Percentiles rank a stretch among this genome's conserved stretches.
phyloP scores from a whole-genome alignment of 108 stramenopile species.

The Thalassiosira profunda region DNA sequence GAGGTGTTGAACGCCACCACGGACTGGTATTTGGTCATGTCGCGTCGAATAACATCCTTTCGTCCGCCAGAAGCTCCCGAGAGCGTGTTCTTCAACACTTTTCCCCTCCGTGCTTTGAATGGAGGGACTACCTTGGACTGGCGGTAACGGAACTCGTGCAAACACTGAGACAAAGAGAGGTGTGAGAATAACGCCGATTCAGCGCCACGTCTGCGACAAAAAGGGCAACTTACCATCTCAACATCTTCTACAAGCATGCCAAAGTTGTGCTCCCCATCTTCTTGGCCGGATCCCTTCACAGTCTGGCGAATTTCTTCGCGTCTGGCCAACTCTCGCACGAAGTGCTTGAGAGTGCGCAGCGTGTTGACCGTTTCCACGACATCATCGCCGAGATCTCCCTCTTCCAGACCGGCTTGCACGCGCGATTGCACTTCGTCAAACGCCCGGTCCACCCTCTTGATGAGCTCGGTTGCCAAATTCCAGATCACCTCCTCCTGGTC shows the following conservation, averaged over 20 bases:
- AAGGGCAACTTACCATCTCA: slow-evolving; percentile 33
- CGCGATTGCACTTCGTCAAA: slow-evolving; percentile 39
- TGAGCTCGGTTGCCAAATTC: slow-evolving; percentile 66
- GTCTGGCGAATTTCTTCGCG: slow-evolving; percentile 28
- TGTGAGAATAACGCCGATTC: no score
- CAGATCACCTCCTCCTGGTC: slow-evolving; percentile 79
- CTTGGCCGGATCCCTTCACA: slow-evolving; percentile 35
- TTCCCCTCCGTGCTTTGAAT: slow-evolving; percentile 43
- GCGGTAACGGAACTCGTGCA: slow-evolving; percentile 78
- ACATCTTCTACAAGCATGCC: slow-evolving; percentile 60
- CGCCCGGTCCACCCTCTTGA: slow-evolving; percentile 50
- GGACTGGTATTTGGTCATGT: slow-evolving; percentile 40
- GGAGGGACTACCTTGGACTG: slow-evolving; percentile 31
- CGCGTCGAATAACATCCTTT: slow-evolving; percentile 35
- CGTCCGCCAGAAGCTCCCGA: slow-evolving; percentile 5
- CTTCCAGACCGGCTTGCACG: slow-evolving; percentile 15
- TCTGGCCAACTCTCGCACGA: slow-evolving; percentile 58
- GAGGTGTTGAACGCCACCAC: slow-evolving; percentile 42
- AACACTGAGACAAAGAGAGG: slow-evolving; percentile 18
- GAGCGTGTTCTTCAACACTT: slow-evolving; percentile 43
- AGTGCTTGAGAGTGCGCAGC: slow-evolving; percentile 53
- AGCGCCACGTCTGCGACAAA: no score
- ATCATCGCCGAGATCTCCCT: slow-evolving; percentile 12
- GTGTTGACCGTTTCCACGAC: slow-evolving; percentile 53
- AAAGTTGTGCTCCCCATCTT: slow-evolving; percentile 40